Evolutionary conservation across 1,284 basidiomycete species (phyloP).

Genomic region (Pseudozyma sp.): DNA sequence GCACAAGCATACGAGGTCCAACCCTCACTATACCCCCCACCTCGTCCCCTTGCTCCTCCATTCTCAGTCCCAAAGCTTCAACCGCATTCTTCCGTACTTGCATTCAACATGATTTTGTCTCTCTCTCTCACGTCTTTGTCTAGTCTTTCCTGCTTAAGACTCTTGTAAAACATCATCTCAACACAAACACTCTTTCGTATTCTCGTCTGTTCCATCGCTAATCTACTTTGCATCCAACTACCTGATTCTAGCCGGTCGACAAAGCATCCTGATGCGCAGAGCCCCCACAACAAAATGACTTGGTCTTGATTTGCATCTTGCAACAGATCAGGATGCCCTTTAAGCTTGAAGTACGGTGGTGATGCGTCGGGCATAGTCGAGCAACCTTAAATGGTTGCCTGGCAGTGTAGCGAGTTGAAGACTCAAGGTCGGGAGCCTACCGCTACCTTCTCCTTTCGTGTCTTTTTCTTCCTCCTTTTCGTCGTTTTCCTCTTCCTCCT

Average conservation of each 20-base stretch:
- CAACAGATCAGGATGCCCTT: no score
- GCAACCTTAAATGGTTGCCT: constrained; percentile 15
- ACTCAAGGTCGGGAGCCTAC: constrained; percentile 15
- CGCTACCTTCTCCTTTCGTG: neutral
- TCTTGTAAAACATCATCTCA: constrained; percentile 30
- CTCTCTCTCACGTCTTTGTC: neutral
- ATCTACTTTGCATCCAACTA: constrained; percentile 35
- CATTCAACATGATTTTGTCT: constrained; percentile 34
- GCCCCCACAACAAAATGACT: no score
- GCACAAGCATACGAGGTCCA: constrained; percentile 22
- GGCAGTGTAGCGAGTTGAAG: constrained; percentile 33
- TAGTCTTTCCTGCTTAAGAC: neutral
- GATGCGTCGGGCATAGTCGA: constrained; percentile 22
- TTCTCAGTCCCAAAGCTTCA: neutral
- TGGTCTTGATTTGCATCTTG: neutral
- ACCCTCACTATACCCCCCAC: constrained; percentile 36
- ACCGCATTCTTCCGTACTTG: constrained; percentile 3
- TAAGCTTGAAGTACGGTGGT: no score
- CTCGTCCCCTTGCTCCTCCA: neutral
- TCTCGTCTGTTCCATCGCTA: neutral
- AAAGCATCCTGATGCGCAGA: no score
- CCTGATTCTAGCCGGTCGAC: neutral
- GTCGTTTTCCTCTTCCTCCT: neutral
- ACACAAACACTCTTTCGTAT: constrained; percentile 1
- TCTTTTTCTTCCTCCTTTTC: neutral